Evolutionary conservation across 495 filamentous ascomycete species (phyloP), one percentile per base, ranked within the genome.

Genomic region (Lophiostoma macrostomum): DNA sequence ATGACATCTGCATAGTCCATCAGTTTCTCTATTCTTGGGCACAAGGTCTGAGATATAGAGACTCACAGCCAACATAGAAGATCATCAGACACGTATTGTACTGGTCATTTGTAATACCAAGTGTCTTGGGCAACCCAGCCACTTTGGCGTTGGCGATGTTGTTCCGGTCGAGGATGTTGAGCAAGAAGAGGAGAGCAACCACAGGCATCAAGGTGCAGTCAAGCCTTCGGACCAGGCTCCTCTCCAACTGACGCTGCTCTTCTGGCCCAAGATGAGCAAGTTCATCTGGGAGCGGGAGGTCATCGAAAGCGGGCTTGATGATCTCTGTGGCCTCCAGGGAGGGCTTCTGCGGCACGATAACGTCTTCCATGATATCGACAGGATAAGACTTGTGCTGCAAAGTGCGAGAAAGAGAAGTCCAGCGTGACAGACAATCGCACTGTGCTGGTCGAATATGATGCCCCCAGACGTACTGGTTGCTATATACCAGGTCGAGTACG

Each of bases 121-220:
- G 41, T 11, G 20, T 31, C 7, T 23, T 41, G 3, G 25, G 18
- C 2, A 56, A 22, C 20, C 30, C 32, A 23, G 16, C 20, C 1
- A 56, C 24, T 16, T 31, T 22, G 4, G 52, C 52, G 28, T 35
- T 34, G 8, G 52, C 52, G 42, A 56, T 56, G 18, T 44, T 47
- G 20, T 44, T 44, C 10, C 52, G 42, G 24, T 56, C 52, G 18
- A 56, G 52, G 20, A 30, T 30, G 29, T 56, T 56, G 19, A 56
- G 32, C 6, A 45, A 24, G 38, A 43, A 53, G 19, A 50, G 32
- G 12, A 50, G 19, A 25, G 27, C 29, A 19, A 50, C 27, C 1
- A 18, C 29, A n/a, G 47, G 47, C 47, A 50, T 50, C 6, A 50
- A 13, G 12, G 47, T 50, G 25, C 30, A 34, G 12, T 50, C 47